phyloP scores from a whole-genome alignment of 768 basidiomycete species.

The Mycena rebaudengoi region DNA sequence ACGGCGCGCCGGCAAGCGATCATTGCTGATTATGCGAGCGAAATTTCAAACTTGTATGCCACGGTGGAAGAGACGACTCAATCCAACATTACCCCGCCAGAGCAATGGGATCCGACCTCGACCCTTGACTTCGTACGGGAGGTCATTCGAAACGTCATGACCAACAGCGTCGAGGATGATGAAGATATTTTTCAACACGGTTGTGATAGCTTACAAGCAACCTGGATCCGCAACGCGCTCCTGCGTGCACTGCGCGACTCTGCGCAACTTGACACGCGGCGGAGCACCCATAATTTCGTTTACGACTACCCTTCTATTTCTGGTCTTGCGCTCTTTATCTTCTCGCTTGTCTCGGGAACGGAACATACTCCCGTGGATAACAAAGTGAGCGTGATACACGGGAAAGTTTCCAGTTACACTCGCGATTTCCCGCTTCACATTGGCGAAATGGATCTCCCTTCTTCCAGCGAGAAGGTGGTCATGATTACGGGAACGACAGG shows the following conservation, averaged over 20 bases:
- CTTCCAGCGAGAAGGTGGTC: slow-evolving; percentile 22
- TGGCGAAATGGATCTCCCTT: not conserved
- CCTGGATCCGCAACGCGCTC: slow-evolving; percentile 50
- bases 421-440: slow-evolving; percentile 20
- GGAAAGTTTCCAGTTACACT: slow-evolving; percentile 19
- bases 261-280: slow-evolving; percentile 26
- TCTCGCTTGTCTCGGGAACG: slow-evolving; percentile 6
- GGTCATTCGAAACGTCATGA: slow-evolving; percentile 45
- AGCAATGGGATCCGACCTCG: slow-evolving; percentile 30
- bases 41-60: slow-evolving; percentile 49
- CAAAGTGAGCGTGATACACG: slow-evolving; percentile 23
- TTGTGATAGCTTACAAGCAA: slow-evolving; percentile 53
- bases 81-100: slow-evolving; percentile 34
- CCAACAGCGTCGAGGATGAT: slow-evolving; percentile 30
- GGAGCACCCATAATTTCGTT: slow-evolving; percentile 42
- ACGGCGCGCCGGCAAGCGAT: slow-evolving; percentile 47
- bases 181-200: slow-evolving; percentile 51
- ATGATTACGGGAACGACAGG: slow-evolving; percentile 47
- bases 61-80: slow-evolving; percentile 41
- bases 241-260: slow-evolving; percentile 42
- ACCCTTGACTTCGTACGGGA: slow-evolving; percentile 39
- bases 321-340: slow-evolving; percentile 18
- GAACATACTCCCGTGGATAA: not conserved
- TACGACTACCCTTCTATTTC: slow-evolving; percentile 45
- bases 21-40: slow-evolving; percentile 45